Evolutionary conservation across 208 protist species (phyloP), one percentile per base, ranked within the genome.

Genomic region (Phytomonas francai): DNA sequence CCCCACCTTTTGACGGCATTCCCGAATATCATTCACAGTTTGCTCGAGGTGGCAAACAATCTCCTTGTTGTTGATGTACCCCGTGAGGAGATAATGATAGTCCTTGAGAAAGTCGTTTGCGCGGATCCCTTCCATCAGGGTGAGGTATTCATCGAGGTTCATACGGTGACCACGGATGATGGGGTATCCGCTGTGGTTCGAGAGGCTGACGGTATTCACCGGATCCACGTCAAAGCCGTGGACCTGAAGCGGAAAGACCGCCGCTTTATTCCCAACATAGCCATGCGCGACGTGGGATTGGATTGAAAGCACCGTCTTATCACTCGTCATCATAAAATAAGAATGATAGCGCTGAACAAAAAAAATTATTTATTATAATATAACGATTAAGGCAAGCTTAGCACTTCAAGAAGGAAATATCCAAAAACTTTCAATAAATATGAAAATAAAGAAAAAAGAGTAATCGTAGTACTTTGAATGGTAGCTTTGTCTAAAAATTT

Each of bases 201-300:
- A 97, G 25, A 98, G 83, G 74, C 96, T 96, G 1, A 98, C 93
- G 7, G 94, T 96, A 80, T 98, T 98, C 31, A 98, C 83, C 39
- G 79, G 81, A 70, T 98, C 96, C 31, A 98, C 92, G 33, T 98
- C 97, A 63, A 98, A 88, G 29, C 96, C 96, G 59, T 97, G 84
- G 0, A 98, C 74, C 76, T 98, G 95, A 19, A 98, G 79, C 8
- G 95, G 93, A 72, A 98, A 96, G 4, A 89, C 88, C 27, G 96
- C 94, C 1, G 91, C 91, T 64, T 96, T 97, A 82, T 98, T 98
- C 59, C 97, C 97, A 12, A 98, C 97, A 74, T 97, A 98, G 8
- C 97, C 97, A 73, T 98, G 93, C 9, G 93, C 94, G 7, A 98
- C 95, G 77, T 97, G 96, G 1, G 88, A 97, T 84, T 98, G 97